phyloP scores from a whole-genome alignment of 2,329 filamentous ascomycete genomes.

The Chaetomium sp. region DNA sequence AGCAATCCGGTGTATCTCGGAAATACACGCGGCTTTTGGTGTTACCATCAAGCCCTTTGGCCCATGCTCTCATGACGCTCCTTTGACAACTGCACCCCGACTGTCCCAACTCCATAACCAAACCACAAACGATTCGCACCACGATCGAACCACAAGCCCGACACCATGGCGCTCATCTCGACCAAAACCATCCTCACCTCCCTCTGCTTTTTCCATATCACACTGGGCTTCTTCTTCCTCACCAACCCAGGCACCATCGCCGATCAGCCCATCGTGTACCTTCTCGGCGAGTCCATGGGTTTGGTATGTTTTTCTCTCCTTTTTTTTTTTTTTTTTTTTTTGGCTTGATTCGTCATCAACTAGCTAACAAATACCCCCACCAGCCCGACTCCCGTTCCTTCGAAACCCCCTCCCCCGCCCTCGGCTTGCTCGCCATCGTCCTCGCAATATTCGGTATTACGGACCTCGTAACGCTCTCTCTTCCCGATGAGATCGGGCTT shows the following conservation, averaged over 20 bases:
- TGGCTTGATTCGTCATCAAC: too few relatives aligned
- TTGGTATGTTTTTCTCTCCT: conserved; percentile 48
- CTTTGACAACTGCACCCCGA: background rate
- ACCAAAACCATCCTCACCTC: conserved; percentile 74
- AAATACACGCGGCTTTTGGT: background rate
- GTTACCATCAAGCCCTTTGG: background rate
- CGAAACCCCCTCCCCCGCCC: conserved; percentile 60
- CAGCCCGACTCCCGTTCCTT: conserved; percentile 60
- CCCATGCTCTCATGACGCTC: background rate
- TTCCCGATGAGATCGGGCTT: conserved; percentile 59
- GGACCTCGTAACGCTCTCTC: conserved; percentile 60
- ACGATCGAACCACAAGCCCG: background rate
- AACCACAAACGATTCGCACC: background rate
- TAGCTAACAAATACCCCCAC: background rate
- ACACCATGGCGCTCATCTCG: conserved; percentile 70
- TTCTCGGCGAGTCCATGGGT: conserved; percentile 77
- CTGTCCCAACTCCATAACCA: background rate
- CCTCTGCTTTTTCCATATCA: conserved; percentile 77
- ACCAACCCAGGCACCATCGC: conserved; percentile 64
- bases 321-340: background rate
- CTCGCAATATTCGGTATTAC: conserved; percentile 54
- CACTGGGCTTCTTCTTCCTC: conserved; percentile 77
- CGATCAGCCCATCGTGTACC: conserved; percentile 72
- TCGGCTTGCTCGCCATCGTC: conserved; percentile 66
- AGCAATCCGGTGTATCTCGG: too few relatives aligned